A percentile compares a stretch with the other conserved stretches of the same genome.
These are phyloP conservation scores for Parasarocladium wereldwijsianum DNA, from an alignment of 2,329 filamentous ascomycete genomes.

Conservation along the genomic window DNA sequence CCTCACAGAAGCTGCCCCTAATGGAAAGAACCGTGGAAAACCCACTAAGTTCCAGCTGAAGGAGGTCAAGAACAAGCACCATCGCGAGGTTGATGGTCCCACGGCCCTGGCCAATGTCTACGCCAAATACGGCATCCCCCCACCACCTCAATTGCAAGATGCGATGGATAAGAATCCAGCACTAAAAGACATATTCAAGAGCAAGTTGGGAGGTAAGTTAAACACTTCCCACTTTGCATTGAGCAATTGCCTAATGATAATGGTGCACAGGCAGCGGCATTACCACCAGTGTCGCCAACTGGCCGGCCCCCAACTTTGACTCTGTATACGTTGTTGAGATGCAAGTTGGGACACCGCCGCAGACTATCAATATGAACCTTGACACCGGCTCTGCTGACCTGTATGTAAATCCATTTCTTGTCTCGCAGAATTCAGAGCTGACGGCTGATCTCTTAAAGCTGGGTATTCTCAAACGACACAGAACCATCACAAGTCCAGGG, in stretches of 20 bases:
- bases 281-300: conserved; percentile 12
- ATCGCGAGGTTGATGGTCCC: conserved; percentile 16
- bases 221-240: background rate
- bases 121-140: conserved; percentile 20
- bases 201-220: conserved; percentile 4
- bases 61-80: conserved; percentile 20
- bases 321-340: conserved; percentile 47
- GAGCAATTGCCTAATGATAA: background rate
- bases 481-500: conserved; percentile 27
- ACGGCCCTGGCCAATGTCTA: conserved; percentile 17
- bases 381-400: conserved; percentile 47
- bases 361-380: conserved; percentile 50
- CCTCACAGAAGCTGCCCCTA: conserved; percentile 1
- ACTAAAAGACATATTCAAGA: conserved; percentile 12
- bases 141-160: conserved; percentile 14
- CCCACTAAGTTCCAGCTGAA: conserved; percentile 13
- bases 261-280: conserved; percentile 4
- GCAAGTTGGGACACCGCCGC: conserved; percentile 39
- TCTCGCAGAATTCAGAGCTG: conserved; percentile 1
- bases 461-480: conserved; percentile 51
- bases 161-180: conserved; percentile 11
- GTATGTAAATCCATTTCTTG: conserved; percentile 11
- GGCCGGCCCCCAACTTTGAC: conserved; percentile 25
- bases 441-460: conserved; percentile 37
- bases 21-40: background rate